Base-by-base conservation (phyloP, 2,329 filamentous ascomycete genomes). In the Ascochyta clinopodiicola region DNA sequence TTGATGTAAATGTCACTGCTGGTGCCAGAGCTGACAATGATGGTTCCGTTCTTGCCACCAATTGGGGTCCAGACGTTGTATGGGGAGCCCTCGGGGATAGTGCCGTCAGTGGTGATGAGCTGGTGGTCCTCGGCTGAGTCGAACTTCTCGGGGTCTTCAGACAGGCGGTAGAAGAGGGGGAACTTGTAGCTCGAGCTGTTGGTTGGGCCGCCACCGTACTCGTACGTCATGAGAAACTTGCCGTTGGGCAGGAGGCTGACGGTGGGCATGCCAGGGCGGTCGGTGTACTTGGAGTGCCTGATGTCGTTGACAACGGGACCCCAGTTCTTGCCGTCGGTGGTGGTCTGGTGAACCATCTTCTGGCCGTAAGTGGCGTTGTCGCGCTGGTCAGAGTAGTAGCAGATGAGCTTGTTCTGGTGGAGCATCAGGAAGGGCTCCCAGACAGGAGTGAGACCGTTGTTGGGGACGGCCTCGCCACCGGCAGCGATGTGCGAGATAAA, bases 361-460 rank as follows among this genome's bases (percentile, higher is more conserved):
- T 91, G 88, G 17, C 88, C 88, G 66, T 90, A 79, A 1, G 77
- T 77, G 1, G 69, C 57, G 59, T 86, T 81, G 59, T 86, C 86
- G 32, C 88, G 82, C 69, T 91, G 88, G 71, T 91, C 88, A 1
- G 87, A 86, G 77, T 90, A 91, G 78, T 89, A 91, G 64, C 82
- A 78, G 32, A 90, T 81, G 17, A 91, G 75, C 46, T 84, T 78
- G 48, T 83, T 80, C 51, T 88, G 75, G 69, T 86, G 81, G 39
- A 81, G 77, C 69, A 82, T 81, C 37, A 91, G 74, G 71, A 88
- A 90, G 0, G 88, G 88, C 71, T 91, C 89, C 88, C 88, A 91
- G 19, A 91, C 85, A 0, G 88, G 86, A 0, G 86, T 88, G 34
- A 86, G 71, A 1, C 86, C 88, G 65, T 91, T 89, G 66, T 84